Evolutionary conservation across 169 alveolate species (phyloP).

Genomic region (Babesia bigemina): DNA sequence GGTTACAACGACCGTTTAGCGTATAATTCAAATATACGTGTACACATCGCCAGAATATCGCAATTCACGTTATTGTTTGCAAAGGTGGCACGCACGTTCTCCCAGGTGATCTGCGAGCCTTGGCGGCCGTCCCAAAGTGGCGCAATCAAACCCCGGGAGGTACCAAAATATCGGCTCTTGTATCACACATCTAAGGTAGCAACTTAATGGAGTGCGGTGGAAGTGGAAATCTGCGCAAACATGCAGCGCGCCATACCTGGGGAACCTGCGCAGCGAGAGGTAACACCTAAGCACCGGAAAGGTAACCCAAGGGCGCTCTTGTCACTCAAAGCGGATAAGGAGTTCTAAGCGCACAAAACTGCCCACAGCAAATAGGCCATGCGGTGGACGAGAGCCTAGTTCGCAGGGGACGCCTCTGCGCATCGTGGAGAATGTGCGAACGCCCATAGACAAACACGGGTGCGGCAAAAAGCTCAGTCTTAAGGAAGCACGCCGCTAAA

Average conservation of each 20-base stretch:
- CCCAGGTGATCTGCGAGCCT: too few species aligned
- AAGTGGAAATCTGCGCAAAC: neutral
- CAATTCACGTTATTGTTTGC: too few species aligned
- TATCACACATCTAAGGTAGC: too few species aligned
- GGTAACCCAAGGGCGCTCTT: neutral
- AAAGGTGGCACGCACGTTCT: too few species aligned
- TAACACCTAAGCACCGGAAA: neutral
- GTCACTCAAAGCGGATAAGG: neutral
- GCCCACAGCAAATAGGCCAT: neutral
- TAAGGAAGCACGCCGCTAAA: neutral
- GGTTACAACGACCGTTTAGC: too few species aligned
- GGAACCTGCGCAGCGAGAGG: neutral
- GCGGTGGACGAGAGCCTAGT: neutral
- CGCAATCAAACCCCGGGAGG: too few species aligned
- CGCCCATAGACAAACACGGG: neutral
- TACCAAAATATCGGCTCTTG: too few species aligned
- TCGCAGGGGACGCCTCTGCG: neutral
- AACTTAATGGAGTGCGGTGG: too few species aligned
- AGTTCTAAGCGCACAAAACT: neutral
- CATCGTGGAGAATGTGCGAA: neutral
- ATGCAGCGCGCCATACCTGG: neutral
- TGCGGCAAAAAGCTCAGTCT: neutral
- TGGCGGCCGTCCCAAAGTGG: too few species aligned
- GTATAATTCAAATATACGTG: too few species aligned
- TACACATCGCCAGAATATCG: too few species aligned